These are phyloP conservation scores for Diplocarpon mali DNA, from an alignment of 2,329 filamentous ascomycete species.

Conservation along the genomic window DNA sequence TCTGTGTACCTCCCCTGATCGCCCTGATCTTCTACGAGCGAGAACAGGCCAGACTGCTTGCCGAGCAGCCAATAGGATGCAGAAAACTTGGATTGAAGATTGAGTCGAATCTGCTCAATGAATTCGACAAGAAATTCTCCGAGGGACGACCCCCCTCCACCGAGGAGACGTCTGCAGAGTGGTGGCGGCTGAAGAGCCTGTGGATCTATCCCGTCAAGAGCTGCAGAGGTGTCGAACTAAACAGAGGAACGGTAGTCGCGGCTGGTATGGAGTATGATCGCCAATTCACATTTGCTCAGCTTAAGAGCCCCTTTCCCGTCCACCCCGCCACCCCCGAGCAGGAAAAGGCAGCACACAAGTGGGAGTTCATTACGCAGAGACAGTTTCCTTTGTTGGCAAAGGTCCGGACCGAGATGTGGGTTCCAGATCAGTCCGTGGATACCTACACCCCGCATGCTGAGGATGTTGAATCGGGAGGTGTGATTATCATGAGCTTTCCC, in stretches of 20 bases:
- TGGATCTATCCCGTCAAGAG: constrained; percentile 79
- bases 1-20: constrained; percentile 26
- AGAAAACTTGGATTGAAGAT: constrained; percentile 38
- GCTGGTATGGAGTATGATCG: constrained; percentile 71
- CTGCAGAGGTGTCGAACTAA: constrained; percentile 65
- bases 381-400: constrained; percentile 61
- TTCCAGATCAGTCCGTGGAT: constrained; percentile 49
- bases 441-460: constrained; percentile 38
- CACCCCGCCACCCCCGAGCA: constrained; percentile 28
- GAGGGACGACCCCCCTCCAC: constrained; percentile 25
- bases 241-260: constrained; percentile 49
- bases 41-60: constrained; percentile 22
- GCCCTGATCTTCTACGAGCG: constrained; percentile 26
- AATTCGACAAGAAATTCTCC: constrained; percentile 40
- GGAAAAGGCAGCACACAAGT: constrained; percentile 37
- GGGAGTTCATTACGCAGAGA: constrained; percentile 62
- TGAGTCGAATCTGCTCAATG: constrained; percentile 42
- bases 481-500: constrained; percentile 57
- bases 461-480: constrained; percentile 43
- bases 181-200: constrained; percentile 52
- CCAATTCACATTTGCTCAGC: constrained; percentile 71
- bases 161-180: constrained; percentile 27
- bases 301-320: constrained; percentile 38
- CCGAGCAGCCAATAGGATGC: constrained; percentile 36
- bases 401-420: constrained; percentile 56